These are phyloP conservation scores for Saturnispora serradocipensis DNA, from an alignment of 805 yeast genomes.

Conservation along the genomic window DNA sequence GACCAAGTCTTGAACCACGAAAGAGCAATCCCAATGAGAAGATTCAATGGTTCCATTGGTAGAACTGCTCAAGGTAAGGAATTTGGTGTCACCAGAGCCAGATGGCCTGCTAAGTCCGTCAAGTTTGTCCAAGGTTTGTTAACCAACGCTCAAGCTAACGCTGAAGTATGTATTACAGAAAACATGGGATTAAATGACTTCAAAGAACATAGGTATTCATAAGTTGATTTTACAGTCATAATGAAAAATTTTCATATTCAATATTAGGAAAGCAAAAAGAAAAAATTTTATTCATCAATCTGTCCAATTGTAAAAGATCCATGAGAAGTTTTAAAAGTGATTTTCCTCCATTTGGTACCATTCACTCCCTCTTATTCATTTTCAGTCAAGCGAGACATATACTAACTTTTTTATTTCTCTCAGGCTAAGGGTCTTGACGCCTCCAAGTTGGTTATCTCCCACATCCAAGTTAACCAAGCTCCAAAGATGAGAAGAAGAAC, in stretches of 20 bases:
- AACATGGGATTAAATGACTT: neutral
- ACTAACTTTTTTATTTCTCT: slow-evolving; percentile 15
- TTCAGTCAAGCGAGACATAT: neutral
- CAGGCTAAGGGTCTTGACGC: slow-evolving; percentile 93
- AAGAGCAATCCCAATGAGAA: slow-evolving; percentile 99
- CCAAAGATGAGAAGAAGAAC: slow-evolving; percentile 99
- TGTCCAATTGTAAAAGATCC: no score
- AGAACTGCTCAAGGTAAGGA: slow-evolving; percentile 99
- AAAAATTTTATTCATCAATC: no score
- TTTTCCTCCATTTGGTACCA: no score
- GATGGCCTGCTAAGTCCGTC: slow-evolving; percentile 99
- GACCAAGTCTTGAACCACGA: slow-evolving; percentile 94
- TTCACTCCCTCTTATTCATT: no score
- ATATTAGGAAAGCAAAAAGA: no score
- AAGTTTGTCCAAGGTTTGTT: slow-evolving; percentile 89
- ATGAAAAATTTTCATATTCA: neutral
- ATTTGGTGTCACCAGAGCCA: slow-evolving; percentile 99
- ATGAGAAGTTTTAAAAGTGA: no score
- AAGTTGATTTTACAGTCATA: neutral
- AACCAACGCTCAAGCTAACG: slow-evolving; percentile 97
- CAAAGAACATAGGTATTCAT: neutral
- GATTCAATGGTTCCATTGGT: slow-evolving; percentile 93
- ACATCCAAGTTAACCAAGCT: slow-evolving; percentile 99
- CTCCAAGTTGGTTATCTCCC: slow-evolving; percentile 87
- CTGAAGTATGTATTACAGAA: slow-evolving; percentile 51